phyloP scores from a whole-genome alignment of 1,139 yeast species.

The Candida albicans region DNA sequence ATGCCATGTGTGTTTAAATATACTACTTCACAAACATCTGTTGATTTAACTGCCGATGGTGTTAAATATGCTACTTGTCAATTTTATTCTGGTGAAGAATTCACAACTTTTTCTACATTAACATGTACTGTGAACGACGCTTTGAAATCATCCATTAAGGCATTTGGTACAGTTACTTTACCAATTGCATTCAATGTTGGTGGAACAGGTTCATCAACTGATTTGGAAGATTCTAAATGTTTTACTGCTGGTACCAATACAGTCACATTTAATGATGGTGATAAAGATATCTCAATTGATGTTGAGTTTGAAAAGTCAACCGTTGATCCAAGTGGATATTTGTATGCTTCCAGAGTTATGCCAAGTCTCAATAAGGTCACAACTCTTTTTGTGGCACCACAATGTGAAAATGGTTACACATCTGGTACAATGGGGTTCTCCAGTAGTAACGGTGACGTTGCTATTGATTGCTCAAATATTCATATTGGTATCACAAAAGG shows the following conservation, averaged over 20 bases:
- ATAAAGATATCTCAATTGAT: conserved; percentile 17
- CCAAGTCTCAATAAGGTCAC: conserved; percentile 12
- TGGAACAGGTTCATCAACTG: conserved; percentile 19
- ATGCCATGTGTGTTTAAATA: conserved; percentile 29
- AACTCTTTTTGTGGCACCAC: conserved; percentile 23
- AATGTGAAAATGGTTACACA: conserved; percentile 25
- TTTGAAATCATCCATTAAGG: conserved; percentile 5
- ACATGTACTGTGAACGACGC: conserved; percentile 22
- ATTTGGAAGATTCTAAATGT: conserved; percentile 21
- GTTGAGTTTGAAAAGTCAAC: conserved; percentile 15
- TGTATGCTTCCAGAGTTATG: not conserved
- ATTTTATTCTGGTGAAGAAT: conserved; percentile 21
- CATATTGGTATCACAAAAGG: conserved; percentile 22
- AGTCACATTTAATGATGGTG: conserved; percentile 30
- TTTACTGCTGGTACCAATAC: conserved; percentile 26
- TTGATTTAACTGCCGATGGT: conserved; percentile 24
- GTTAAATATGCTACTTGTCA: conserved; percentile 28
- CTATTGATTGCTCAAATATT: conserved; percentile 23
- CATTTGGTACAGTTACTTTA: conserved; percentile 18
- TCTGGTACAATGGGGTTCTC: conserved; percentile 26
- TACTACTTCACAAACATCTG: conserved; percentile 15
- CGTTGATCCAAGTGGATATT: not conserved
- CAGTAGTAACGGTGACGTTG: not conserved
- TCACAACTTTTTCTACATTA: conserved; percentile 23
- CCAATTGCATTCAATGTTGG: conserved; percentile 33